A percentile compares a stretch with the other conserved stretches of the same genome.
Conservation (phyloP, 768 basidiomycete genomes). For the Rhizopogon sp. region DNA sequence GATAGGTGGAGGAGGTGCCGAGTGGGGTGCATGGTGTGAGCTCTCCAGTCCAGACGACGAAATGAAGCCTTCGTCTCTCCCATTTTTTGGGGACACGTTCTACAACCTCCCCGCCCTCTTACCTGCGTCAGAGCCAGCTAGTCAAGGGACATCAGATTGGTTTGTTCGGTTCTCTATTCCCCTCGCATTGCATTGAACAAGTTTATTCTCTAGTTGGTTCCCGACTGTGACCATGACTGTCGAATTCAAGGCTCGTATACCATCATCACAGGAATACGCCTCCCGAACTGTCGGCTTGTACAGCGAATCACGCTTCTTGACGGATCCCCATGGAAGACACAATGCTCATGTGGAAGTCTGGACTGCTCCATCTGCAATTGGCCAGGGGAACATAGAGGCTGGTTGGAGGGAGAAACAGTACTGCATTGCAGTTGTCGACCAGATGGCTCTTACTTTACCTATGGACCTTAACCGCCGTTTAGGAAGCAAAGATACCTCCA, state of each 20-base stretch:
- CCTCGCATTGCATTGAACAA: not conserved
- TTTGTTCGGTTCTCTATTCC: constrained; percentile 3
- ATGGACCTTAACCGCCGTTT: constrained; percentile 21
- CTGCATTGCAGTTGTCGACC: constrained; percentile 58
- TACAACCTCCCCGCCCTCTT: constrained; percentile 41
- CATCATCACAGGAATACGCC: constrained; percentile 38
- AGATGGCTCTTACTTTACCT: constrained; percentile 50
- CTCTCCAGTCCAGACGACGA: constrained; percentile 42
- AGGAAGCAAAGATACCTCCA: constrained; percentile 11
- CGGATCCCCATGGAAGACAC: constrained; percentile 51
- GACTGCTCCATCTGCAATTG: constrained; percentile 56
- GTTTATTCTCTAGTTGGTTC: constrained; percentile 41
- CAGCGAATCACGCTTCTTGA: constrained; percentile 45
- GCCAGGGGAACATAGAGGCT: constrained; percentile 33
- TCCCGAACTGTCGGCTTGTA: constrained; percentile 55
- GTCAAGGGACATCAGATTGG: constrained; percentile 9
- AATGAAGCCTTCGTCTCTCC: constrained; percentile 43
- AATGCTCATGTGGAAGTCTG: constrained; percentile 59
- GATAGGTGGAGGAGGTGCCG: constrained; percentile 48
- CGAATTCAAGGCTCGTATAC: constrained; percentile 61
- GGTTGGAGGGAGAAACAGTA: constrained; percentile 61
- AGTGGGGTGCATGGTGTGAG: constrained; percentile 53
- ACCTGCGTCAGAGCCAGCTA: constrained; percentile 40
- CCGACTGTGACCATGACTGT: constrained; percentile 58
- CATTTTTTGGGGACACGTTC: constrained; percentile 56